Percentiles rank a stretch among this genome's conserved stretches.
phyloP scores from a whole-genome alignment of 495 filamentous ascomycete genomes.

The Penicillium ucsense region DNA sequence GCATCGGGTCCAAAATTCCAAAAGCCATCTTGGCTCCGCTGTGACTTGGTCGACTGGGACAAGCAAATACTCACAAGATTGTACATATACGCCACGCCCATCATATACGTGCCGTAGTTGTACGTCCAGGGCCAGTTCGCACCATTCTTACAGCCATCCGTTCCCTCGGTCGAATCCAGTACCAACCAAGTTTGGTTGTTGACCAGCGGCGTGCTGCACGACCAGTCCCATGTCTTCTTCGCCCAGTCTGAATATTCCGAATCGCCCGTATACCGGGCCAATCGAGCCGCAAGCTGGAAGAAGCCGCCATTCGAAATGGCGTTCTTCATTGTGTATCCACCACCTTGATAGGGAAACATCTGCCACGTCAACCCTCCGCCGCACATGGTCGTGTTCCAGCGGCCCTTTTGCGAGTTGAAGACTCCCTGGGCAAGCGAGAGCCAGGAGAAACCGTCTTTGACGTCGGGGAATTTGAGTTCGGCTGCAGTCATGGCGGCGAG shows the following conservation, averaged over 20 bases:
- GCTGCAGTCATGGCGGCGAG: conserved; percentile 58
- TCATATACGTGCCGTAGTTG: conserved; percentile 57
- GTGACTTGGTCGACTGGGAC: not conserved
- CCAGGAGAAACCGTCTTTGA: conserved; percentile 44
- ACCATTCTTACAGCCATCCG: conserved; percentile 40
- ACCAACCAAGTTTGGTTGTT: conserved; percentile 37
- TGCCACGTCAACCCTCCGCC: conserved; percentile 77
- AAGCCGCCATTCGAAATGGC: conserved; percentile 63
- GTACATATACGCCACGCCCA: conserved; percentile 63
- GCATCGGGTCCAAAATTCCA: too few relatives aligned
- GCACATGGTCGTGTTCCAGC: conserved; percentile 57
- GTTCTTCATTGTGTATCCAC: conserved; percentile 69
- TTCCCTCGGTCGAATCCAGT: conserved; percentile 50
- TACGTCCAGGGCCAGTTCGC: conserved; percentile 59
- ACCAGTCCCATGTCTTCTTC: conserved; percentile 58
- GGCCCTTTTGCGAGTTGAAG: conserved; percentile 48
- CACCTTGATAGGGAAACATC: conserved; percentile 58
- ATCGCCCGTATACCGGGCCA: conserved; percentile 62
- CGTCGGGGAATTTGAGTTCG: conserved; percentile 59
- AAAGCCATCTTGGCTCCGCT: not conserved
- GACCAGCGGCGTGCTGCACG: conserved; percentile 39
- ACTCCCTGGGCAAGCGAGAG: conserved; percentile 40
- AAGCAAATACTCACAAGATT: conserved; percentile 40
- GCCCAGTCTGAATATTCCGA: conserved; percentile 62
- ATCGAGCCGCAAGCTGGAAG: conserved; percentile 62